Evolutionary conservation across 2,329 filamentous ascomycete genomes (phyloP), one percentile per base, ranked within the genome.

Genomic region (Aureobasidium uvarum): DNA sequence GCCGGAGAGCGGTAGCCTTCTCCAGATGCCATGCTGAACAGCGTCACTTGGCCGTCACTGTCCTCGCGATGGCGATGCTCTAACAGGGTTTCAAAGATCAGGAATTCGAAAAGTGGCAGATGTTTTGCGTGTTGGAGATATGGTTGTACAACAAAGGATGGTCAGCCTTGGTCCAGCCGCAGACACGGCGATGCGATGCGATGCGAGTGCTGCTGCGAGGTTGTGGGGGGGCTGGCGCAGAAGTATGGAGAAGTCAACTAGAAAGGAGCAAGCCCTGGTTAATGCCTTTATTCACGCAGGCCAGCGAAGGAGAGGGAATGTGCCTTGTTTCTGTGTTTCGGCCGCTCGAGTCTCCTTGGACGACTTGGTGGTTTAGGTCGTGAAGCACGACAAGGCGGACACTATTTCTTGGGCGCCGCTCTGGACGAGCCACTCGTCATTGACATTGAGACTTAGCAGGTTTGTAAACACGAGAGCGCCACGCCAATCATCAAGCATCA

Each of bases 381-480:
- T 25, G 38, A 41, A 46, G 31, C 31, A 36, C 18, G 56, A 45
- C 55, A 58, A 60, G 56, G 43, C 55, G 25, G 43, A 23, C 41
- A 25, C 41, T 11, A 46, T 48, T 36, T 46, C 55, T 23, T 36
- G n/a, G 31, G 28, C 56, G 43, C 25, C 8, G 43, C 25, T 14
- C 39, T 20, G 55, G 38, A 58, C 25, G 39, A 60, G 41, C 56
- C 56, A 48, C 56, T 48, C 56, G 41, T 60, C 56, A 60, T 58
- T 58, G 52, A 58, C 55, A 46, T 31, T 25, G 55, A 45, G 38
- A 58, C 25, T 7, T 45, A 60, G 31, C 56, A 60, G 56, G 56
- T 60, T 60, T 60, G 56, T n/a, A 60, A 25, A 45, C 16, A 60
- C 56, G 41, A 60, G 31, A 23, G 20, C 56, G 56, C 41, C 56